phyloP scores from a whole-genome alignment of 2,329 filamentous ascomycete genomes.

The Penicillium psychrosexuale region DNA sequence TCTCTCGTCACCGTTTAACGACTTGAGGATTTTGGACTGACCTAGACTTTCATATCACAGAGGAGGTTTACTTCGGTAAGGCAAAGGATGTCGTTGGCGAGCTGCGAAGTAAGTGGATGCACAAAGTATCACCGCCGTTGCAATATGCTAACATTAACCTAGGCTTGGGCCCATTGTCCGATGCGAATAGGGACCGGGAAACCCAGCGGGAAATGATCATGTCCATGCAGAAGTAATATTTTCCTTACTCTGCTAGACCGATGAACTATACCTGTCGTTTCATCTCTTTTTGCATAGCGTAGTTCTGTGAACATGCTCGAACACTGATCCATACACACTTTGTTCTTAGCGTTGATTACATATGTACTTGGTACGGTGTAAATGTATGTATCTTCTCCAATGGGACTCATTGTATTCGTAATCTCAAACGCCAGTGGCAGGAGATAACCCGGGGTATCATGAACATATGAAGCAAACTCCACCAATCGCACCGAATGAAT shows the following conservation, averaged over 20 bases:
- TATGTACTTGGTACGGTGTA: not conserved
- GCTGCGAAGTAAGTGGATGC: constrained; percentile 64
- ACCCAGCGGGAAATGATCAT: constrained; percentile 86
- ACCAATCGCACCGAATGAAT: constrained; percentile 47
- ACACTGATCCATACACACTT: constrained; percentile 4
- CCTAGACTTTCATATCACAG: constrained; percentile 30
- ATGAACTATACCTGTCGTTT: constrained; percentile 11
- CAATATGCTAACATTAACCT: constrained; percentile 12
- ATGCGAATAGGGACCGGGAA: constrained; percentile 77
- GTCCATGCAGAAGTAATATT: constrained; percentile 47
- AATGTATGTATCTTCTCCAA: constrained; percentile 5
- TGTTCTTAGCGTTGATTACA: not conserved
- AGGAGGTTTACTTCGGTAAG: constrained; percentile 99
- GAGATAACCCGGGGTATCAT: constrained; percentile 12
- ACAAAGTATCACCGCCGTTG: not conserved
- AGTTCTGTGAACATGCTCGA: constrained; percentile 15
- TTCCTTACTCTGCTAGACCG: constrained; percentile 1
- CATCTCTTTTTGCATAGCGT: constrained; percentile 17
- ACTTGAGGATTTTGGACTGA: constrained; percentile 16
- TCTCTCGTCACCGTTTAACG: not conserved
- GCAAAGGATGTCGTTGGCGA: constrained; percentile 98
- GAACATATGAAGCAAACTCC: not conserved
- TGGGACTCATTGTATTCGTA: not conserved
- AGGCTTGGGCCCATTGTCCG: constrained; percentile 74
- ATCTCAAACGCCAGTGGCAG: constrained; percentile 1